Percentiles rank a stretch among this genome's conserved stretches.
Evolutionary conservation across 176 grass and related monocot species (phyloP).

Genomic region (barley (Hordeum vulgare)): DNA sequence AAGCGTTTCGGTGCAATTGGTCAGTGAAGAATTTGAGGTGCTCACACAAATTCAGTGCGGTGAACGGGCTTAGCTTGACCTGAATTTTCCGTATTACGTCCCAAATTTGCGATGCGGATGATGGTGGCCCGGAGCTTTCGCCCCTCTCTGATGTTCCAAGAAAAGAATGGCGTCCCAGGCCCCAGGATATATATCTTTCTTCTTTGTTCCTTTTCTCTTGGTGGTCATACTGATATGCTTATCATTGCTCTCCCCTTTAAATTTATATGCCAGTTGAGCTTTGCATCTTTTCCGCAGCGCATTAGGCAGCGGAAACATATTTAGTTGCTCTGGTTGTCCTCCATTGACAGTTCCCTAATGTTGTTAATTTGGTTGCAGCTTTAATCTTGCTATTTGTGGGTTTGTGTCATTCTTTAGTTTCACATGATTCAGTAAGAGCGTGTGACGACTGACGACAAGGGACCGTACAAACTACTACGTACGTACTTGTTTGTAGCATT

Average conservation of each 20-base stretch:
- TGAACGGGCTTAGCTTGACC: background rate
- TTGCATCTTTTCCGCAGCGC: slow-evolving; percentile 22
- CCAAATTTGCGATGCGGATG: background rate
- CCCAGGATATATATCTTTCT: background rate
- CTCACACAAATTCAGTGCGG: background rate
- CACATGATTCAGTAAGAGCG: background rate
- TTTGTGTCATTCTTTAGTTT: background rate
- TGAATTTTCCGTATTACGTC: background rate
- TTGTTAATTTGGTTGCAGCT: background rate
- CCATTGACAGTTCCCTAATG: background rate
- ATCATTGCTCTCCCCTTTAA: slow-evolving; percentile 29
- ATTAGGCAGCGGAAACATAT: slow-evolving; percentile 4
- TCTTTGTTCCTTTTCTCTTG: slow-evolving; percentile 3
- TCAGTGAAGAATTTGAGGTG: background rate
- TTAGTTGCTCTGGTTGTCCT: background rate
- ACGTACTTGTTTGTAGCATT: background rate
- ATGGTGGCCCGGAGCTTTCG: background rate
- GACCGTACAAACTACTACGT: background rate
- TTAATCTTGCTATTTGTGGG: background rate
- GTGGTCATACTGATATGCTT: slow-evolving; percentile 8
- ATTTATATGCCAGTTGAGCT: slow-evolving; percentile 26
- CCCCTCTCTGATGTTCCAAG: background rate
- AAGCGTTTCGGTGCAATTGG: background rate
- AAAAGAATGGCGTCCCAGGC: background rate
- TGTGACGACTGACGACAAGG: background rate